Evolutionary conservation across 2,329 filamentous ascomycete genomes (phyloP).

Genomic region (Elsinoe arachidis): DNA sequence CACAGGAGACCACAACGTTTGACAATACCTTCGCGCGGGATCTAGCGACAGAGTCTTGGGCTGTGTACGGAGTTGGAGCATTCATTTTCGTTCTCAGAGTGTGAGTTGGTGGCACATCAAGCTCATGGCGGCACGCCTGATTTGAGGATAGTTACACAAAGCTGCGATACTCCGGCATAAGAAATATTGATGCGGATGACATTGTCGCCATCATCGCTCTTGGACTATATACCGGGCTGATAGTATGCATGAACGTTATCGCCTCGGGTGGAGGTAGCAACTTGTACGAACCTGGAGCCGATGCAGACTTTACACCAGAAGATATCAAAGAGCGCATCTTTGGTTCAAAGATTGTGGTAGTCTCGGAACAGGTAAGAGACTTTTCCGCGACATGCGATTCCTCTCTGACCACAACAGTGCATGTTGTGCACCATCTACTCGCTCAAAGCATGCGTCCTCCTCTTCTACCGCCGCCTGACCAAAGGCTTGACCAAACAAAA

Average conservation of each 20-base stretch:
- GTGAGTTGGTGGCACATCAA: constrained; percentile 11
- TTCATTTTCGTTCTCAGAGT: constrained; percentile 16
- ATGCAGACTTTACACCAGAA: constrained; percentile 28
- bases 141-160: constrained; percentile 14
- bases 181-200: constrained; percentile 16
- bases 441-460: constrained; percentile 48
- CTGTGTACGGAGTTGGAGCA: constrained; percentile 16
- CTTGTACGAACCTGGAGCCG: constrained; percentile 33
- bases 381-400: neutral
- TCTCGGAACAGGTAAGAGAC: constrained; percentile 35
- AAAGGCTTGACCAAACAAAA: constrained; percentile 40
- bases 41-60: constrained; percentile 18
- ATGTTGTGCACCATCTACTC: constrained; percentile 52
- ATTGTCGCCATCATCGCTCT: constrained; percentile 17
- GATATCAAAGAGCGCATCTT: constrained; percentile 37
- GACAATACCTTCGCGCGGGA: constrained; percentile 10
- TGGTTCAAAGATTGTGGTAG: constrained; percentile 37
- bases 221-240: constrained; percentile 33
- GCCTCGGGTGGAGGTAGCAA: constrained; percentile 36
- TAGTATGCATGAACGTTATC: constrained; percentile 35
- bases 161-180: constrained; percentile 12
- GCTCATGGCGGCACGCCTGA: neutral
- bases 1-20: constrained; percentile 12
- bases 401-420: constrained; percentile 32
- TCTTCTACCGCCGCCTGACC: constrained; percentile 50